Evolutionary conservation across 2,329 filamentous ascomycete genomes (phyloP), one percentile per base, ranked within the genome.

Genomic region (Zymoseptoria ardabiliae): DNA sequence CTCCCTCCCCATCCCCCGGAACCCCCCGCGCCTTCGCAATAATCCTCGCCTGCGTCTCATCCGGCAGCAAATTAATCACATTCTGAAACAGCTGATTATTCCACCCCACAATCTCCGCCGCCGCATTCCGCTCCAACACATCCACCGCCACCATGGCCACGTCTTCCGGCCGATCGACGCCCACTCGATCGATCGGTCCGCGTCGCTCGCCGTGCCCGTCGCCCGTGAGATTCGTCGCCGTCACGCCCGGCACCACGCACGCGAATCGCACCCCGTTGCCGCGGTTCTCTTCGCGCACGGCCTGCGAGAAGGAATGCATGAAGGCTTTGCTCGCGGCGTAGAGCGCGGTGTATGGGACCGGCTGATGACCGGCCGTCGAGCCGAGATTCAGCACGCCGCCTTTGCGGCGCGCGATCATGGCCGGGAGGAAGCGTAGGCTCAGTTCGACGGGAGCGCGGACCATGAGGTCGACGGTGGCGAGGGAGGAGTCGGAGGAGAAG

Each of bases 81-180:
- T 20, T 35, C 17, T 57, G 55, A 23, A 57, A 57, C 6, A 49
- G 48, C 50, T 28, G 23, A 48, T 57, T 57, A 48, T 57, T 57
- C 55, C 55, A 57, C 19, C 55, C 55, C 19, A 57, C 55, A 4
- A 57, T 41, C 30, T 57, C 53, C 3, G 55, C 55, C 10, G 55
- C 55, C 9, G 55, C 55, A 25, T 57, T 57, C 50, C 53, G 25
- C 3, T 53, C 55, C 10, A 57, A 30, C 25, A 49, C 55, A 50
- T 57, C 55, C 5, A 57, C 55, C 13, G 55, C 55, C 23, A 41
- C 53, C 28, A 45, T 55, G 22, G 53, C 53, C n/a, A 55, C 53
- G 19, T 55, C 28, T 22, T 7, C 53, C 22, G 53, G 53, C 53
- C 41, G 53, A 55, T 45, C 53, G n/a, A 55, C 28, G 22, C 53